A percentile compares a stretch with the other conserved stretches of the same genome.
phyloP scores from a whole-genome alignment of 140 eudicot genomes.

The Senecio squalidus region DNA sequence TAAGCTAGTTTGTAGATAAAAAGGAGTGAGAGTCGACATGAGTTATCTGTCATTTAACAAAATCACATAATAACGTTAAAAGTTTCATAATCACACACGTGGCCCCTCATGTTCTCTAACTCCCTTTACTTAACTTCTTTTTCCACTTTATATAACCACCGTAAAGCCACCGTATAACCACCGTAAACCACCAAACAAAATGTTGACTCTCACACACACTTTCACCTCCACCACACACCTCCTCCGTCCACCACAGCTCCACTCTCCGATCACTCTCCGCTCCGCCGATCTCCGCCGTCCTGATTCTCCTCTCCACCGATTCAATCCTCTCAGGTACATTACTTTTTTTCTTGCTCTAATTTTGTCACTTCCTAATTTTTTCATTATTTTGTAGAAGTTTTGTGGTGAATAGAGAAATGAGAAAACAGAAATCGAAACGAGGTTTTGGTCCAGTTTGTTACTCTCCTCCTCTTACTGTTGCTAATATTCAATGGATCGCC shows the following conservation, averaged over 20 bases:
- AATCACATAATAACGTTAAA: no score
- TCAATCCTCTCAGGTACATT: conserved; percentile 45
- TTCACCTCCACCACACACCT: conserved; percentile 17
- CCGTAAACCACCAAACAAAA: conserved; percentile 7
- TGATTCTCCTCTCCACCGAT: conserved; percentile 24
- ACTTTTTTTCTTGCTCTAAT: neutral
- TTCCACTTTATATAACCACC: neutral
- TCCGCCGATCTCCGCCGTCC: conserved; percentile 18
- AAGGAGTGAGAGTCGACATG: no score
- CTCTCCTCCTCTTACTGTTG: conserved; percentile 41
- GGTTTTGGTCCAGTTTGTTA: conserved; percentile 53
- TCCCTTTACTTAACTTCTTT: neutral
- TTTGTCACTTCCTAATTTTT: neutral
- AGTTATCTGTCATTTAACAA: no score
- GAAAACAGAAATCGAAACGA: conserved; percentile 10
- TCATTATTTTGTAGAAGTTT: conserved; percentile 30
- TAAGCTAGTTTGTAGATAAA: no score
- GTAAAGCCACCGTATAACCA: conserved; percentile 8
- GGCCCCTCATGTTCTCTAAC: no score
- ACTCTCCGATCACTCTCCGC: conserved; percentile 19
- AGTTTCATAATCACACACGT: no score
- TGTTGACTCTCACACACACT: conserved; percentile 33
- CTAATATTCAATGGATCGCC: conserved; percentile 74
- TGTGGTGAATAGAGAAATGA: conserved; percentile 21
- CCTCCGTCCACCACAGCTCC: conserved; percentile 9